phyloP scores from a whole-genome alignment of 352 stramenopile genomes.

The Thalassiosira ordinaria region DNA sequence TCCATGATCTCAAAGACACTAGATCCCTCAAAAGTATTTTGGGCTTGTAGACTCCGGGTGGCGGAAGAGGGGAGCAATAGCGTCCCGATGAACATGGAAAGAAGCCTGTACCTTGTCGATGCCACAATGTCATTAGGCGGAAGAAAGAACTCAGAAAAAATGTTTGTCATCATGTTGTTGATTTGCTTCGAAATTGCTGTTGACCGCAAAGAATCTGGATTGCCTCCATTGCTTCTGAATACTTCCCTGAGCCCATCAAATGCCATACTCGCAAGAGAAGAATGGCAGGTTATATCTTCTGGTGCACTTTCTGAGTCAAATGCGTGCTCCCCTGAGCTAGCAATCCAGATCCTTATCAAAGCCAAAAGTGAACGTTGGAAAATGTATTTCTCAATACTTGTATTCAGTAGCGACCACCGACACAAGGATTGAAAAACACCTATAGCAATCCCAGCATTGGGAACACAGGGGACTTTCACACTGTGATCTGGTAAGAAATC shows the following conservation, averaged over 20 bases:
- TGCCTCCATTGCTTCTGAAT: conserved; percentile 24
- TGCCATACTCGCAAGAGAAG: conserved; percentile 36
- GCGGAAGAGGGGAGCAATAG: conserved; percentile 43
- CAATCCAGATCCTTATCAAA: conserved; percentile 64
- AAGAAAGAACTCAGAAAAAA: conserved; percentile 66
- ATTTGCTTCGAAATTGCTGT: conserved; percentile 28
- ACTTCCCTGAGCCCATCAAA: conserved; percentile 50
- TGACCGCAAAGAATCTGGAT: conserved; percentile 8
- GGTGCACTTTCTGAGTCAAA: conserved; percentile 10
- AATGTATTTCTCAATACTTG: conserved; percentile 29
- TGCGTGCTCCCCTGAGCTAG: conserved; percentile 31
- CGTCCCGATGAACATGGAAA: conserved; percentile 54
- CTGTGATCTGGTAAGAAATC: conserved; percentile 4
- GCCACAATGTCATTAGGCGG: conserved; percentile 38
- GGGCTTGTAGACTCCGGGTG: conserved; percentile 24
- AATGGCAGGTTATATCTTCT: conserved; percentile 10
- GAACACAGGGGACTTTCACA: neutral
- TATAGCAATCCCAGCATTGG: conserved; percentile 30
- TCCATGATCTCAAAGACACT: conserved; percentile 54
- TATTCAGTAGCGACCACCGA: conserved; percentile 37
- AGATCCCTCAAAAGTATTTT: conserved; percentile 42
- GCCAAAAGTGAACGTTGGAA: conserved; percentile 50
- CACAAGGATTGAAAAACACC: conserved; percentile 45
- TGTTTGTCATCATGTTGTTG: conserved; percentile 42
- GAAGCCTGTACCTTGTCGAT: conserved; percentile 50